A percentile compares a stretch with the other conserved stretches of the same genome.
Conservation (phyloP, 148 eudicot genomes). For the Hydrangea macrophylla region DNA sequence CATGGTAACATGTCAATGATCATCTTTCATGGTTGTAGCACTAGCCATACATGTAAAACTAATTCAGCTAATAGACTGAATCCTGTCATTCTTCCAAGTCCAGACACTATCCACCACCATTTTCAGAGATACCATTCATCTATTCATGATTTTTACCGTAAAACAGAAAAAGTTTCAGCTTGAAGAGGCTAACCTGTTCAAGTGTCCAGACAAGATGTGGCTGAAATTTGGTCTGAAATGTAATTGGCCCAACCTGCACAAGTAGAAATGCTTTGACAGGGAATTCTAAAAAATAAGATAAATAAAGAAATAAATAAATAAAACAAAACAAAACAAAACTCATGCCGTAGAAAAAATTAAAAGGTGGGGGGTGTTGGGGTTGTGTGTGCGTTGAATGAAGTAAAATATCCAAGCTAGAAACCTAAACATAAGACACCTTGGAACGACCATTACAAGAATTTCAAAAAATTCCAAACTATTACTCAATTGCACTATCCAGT, state of each 20-base stretch:
- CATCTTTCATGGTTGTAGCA: background rate
- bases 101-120: background rate
- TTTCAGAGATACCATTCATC: background rate
- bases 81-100: background rate
- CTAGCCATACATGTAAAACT: too few species aligned
- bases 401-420: too few species aligned
- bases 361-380: too few species aligned
- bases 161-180: background rate
- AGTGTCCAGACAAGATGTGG: conserved; percentile 92
- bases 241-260: conserved; percentile 74
- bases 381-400: too few species aligned
- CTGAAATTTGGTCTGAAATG: conserved; percentile 70
- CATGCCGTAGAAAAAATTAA: background rate
- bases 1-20: background rate
- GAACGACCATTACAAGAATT: too few species aligned
- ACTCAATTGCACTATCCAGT: too few species aligned
- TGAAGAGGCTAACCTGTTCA: conserved; percentile 61
- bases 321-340: conserved; percentile 8
- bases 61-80: too few species aligned
- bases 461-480: too few species aligned
- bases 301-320: too few species aligned
- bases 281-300: background rate
- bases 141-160: background rate
- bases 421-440: too few species aligned
- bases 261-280: conserved; percentile 7